Evolutionary conservation across 805 yeast genomes (phyloP).

Genomic region (Kuraishia piskuri): DNA sequence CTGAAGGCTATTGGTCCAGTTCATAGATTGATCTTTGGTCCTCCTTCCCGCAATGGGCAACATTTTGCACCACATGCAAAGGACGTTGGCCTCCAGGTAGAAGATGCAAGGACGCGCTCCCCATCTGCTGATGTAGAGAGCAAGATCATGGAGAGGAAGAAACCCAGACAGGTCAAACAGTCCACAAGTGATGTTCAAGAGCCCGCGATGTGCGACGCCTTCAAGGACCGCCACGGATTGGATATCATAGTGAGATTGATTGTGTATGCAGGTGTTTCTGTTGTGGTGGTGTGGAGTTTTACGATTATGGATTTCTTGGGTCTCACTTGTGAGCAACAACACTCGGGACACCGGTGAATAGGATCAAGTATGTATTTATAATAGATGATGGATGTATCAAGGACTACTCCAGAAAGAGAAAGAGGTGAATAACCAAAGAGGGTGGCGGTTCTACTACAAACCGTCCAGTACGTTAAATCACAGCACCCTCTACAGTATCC

Average conservation of each 20-base stretch:
- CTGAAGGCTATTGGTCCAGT: conserved; percentile 47
- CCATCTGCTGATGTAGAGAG: neutral
- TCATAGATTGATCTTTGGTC: neutral
- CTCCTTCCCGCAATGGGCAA: neutral
- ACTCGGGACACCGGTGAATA: neutral
- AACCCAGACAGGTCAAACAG: neutral
- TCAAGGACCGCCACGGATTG: conserved; percentile 57
- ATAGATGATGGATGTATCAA: neutral
- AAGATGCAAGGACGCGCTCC: neutral
- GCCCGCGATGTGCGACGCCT: conserved; percentile 32
- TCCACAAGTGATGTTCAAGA: conserved; percentile 6
- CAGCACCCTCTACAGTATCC: too few relatives aligned
- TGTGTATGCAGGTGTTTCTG: conserved; percentile 76
- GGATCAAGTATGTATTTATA: neutral
- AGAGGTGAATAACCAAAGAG: too few relatives aligned
- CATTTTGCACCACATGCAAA: neutral
- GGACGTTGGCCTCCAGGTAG: conserved; percentile 26
- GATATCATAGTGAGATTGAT: conserved; percentile 70
- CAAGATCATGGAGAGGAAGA: neutral
- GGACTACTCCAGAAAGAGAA: too few relatives aligned
- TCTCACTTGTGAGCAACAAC: conserved; percentile 1
- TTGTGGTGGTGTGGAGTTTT: conserved; percentile 40
- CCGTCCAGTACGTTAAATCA: too few relatives aligned
- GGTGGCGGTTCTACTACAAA: too few relatives aligned
- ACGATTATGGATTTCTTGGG: conserved; percentile 4